Conservation (phyloP, 345 rosid genomes). For the Syzygium aqueum region DNA sequence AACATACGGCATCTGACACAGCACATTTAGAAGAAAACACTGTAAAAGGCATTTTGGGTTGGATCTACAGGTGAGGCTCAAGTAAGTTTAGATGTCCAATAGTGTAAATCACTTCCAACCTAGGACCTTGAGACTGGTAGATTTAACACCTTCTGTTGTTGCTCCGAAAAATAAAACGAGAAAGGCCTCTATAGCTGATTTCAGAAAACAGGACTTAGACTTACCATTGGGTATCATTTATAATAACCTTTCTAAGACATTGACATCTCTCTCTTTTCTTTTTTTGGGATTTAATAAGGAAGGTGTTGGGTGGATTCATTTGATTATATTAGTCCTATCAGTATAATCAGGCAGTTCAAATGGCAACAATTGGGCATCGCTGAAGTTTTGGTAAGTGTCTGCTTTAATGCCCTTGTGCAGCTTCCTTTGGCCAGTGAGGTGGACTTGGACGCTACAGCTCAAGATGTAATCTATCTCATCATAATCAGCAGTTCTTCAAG, state of each 20-base stretch:
- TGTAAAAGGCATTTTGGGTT: too few species aligned
- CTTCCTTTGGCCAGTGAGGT: slow-evolving; percentile 55
- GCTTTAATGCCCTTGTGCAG: slow-evolving; percentile 28
- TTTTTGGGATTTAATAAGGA: background rate
- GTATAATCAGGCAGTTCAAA: background rate
- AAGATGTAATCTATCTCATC: slow-evolving; percentile 44
- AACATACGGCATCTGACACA: too few species aligned
- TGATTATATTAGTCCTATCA: background rate
- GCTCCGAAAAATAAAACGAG: background rate
- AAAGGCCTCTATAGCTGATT: background rate
- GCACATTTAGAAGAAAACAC: too few species aligned
- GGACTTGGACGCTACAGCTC: slow-evolving; percentile 47
- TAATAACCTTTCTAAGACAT: background rate
- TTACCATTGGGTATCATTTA: background rate
- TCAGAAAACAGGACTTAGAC: background rate
- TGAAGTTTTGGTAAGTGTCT: background rate
- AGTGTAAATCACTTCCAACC: too few species aligned
- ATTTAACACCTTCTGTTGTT: background rate
- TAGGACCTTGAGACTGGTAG: background rate
- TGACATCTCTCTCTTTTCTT: background rate
- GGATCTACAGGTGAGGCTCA: too few species aligned
- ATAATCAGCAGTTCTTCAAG: slow-evolving; percentile 76
- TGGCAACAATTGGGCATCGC: background rate
- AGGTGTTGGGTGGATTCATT: background rate
- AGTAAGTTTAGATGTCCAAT: too few species aligned